A percentile compares a stretch with the other conserved stretches of the same genome.
Conservation (phyloP, 768 basidiomycete species). For the Glaciozyma martinii region DNA sequence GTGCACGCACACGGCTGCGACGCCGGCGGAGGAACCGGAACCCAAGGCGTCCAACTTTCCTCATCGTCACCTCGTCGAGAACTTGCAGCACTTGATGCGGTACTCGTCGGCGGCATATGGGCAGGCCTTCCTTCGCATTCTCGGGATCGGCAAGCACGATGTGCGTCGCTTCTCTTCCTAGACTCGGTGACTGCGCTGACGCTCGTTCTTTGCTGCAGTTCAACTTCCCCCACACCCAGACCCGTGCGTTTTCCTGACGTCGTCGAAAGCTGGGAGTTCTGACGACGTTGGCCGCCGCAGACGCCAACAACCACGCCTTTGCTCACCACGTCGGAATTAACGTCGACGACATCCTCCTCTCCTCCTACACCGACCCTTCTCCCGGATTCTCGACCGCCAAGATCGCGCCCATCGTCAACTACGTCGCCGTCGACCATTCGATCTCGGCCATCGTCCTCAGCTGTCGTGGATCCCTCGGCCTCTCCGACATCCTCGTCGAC, state of each 20-base stretch:
- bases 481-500: constrained; percentile 42
- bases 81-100: constrained; percentile 39
- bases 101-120: constrained; percentile 33
- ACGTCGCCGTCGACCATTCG: constrained; percentile 40
- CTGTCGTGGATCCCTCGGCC: constrained; percentile 37
- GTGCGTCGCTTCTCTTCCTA: background rate
- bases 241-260: constrained; percentile 24
- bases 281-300: background rate
- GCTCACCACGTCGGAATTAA: constrained; percentile 41
- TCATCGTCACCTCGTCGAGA: constrained; percentile 27
- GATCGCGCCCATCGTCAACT: constrained; percentile 34
- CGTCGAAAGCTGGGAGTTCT: background rate
- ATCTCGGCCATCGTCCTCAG: constrained; percentile 38
- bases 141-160: constrained; percentile 38
- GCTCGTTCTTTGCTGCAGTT: constrained; percentile 17
- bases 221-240: constrained; percentile 39
- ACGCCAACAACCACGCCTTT: constrained; percentile 34
- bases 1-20: background rate
- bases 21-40: constrained; percentile 9
- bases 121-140: constrained; percentile 34
- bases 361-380: constrained; percentile 39
- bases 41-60: constrained; percentile 18
- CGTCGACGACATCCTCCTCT: constrained; percentile 40
- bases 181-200: background rate
- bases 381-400: constrained; percentile 15